Percentiles rank a stretch among this genome's conserved stretches.
Evolutionary conservation across 495 filamentous ascomycete genomes (phyloP).

Genomic region (Aspergillus haitiensis): DNA sequence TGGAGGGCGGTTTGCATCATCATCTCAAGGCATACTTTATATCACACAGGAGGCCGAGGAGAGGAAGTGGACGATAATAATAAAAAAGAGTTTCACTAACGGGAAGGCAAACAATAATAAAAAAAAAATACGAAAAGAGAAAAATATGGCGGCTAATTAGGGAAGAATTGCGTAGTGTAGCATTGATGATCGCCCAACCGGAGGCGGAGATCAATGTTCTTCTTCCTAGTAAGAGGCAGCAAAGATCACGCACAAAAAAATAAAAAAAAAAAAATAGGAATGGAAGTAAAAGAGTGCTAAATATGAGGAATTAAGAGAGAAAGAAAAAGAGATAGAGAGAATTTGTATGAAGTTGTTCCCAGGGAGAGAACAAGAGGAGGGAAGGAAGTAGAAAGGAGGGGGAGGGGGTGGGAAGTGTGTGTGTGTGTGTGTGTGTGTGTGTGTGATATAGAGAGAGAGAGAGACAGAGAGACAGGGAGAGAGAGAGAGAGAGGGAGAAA

Average conservation of each 20-base stretch:
- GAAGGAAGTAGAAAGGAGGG: constrained; percentile 5
- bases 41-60: no score
- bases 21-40: constrained; percentile 38
- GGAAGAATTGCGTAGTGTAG: constrained; percentile 14
- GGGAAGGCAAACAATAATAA: background rate
- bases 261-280: background rate
- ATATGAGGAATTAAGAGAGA: background rate
- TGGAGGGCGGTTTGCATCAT: constrained; percentile 46
- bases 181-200: constrained; percentile 19
- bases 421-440: constrained; percentile 3
- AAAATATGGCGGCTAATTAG: constrained; percentile 10
- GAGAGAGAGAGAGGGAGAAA: constrained; percentile 1
- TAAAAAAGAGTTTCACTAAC: no score
- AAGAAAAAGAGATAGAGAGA: background rate
- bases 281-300: background rate
- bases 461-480: constrained; percentile 6
- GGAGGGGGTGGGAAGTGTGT: constrained; percentile 1
- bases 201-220: background rate
- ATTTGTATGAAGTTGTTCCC: background rate
- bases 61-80: no score
- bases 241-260: background rate
- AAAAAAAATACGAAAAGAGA: background rate
- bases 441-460: background rate
- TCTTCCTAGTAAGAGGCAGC: background rate
- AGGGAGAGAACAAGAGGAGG: background rate